Percentiles rank a stretch among this genome's conserved stretches.
Evolutionary conservation across 1,139 yeast species (phyloP).

Genomic region (Candida pseudoviswanathii): DNA sequence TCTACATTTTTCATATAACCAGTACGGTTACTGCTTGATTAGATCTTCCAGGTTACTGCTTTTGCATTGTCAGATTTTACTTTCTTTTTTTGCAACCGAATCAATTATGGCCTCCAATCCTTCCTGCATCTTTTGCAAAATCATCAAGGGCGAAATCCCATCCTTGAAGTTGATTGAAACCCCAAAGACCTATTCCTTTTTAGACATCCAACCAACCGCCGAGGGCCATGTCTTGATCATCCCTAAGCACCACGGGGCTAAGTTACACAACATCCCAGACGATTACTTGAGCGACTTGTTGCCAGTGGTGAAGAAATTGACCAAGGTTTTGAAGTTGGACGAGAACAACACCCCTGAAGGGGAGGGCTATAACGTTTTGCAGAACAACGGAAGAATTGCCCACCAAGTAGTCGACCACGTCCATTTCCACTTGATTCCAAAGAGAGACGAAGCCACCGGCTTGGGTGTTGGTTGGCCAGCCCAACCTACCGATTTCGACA

Average conservation of each 20-base stretch:
- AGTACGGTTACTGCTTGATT: conserved; percentile 2
- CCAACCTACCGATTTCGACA: conserved; percentile 70
- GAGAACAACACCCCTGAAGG: conserved; percentile 55
- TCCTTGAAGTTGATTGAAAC: conserved; percentile 87
- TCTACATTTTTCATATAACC: neutral
- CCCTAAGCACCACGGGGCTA: conserved; percentile 92
- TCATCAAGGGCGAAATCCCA: conserved; percentile 92
- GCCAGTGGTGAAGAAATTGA: conserved; percentile 85
- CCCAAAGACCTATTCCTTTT: conserved; percentile 72
- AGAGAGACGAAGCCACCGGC: conserved; percentile 69
- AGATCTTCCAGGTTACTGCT: neutral
- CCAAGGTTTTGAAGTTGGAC: conserved; percentile 67
- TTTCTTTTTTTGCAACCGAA: conserved; percentile 5
- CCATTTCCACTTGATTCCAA: conserved; percentile 95
- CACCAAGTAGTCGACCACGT: conserved; percentile 95
- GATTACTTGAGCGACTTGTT: conserved; percentile 81
- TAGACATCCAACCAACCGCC: conserved; percentile 91
- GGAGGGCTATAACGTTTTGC: conserved; percentile 83
- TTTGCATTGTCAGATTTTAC: neutral
- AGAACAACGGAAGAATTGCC: conserved; percentile 91
- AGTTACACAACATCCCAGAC: conserved; percentile 88
- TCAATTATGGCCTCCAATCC: conserved; percentile 15
- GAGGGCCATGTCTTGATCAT: conserved; percentile 86
- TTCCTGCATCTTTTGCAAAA: conserved; percentile 86
- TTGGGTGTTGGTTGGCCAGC: conserved; percentile 92